Percentiles rank a stretch among this genome's conserved stretches.
phyloP scores from a whole-genome alignment of 495 filamentous ascomycete genomes.

The Filosporella fistucella region DNA sequence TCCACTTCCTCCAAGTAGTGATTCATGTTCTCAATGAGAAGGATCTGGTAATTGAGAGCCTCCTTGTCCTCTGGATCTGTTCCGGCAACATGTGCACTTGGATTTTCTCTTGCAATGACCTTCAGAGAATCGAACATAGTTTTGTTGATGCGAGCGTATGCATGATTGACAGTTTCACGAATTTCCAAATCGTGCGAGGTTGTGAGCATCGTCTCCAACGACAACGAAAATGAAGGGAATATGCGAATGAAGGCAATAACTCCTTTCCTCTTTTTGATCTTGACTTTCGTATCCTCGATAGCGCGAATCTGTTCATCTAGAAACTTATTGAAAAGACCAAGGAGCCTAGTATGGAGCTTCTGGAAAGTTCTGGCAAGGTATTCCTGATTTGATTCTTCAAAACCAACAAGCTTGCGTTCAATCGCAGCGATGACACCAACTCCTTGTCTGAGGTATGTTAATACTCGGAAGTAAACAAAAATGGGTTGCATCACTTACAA shows the following conservation, averaged over 20 bases:
- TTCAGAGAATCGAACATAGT: constrained; percentile 96
- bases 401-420: constrained; percentile 67
- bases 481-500: constrained; percentile 34
- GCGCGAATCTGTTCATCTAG: constrained; percentile 91
- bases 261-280: constrained; percentile 96
- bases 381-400: constrained; percentile 87
- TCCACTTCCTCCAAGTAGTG: constrained; percentile 92
- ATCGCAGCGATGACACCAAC: constrained; percentile 81
- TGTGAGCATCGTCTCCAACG: constrained; percentile 77
- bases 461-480: constrained; percentile 17
- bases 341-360: constrained; percentile 71
- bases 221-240: constrained; percentile 78
- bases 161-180: constrained; percentile 74
- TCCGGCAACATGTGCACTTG: constrained; percentile 52
- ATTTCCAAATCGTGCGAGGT: constrained; percentile 44
- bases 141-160: constrained; percentile 84
- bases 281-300: constrained; percentile 98
- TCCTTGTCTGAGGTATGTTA: constrained; percentile 58
- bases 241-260: constrained; percentile 91
- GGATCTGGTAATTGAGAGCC: constrained; percentile 90
- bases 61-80: constrained; percentile 91
- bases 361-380: constrained; percentile 76
- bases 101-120: constrained; percentile 91
- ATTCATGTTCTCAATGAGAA: constrained; percentile 98
- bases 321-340: constrained; percentile 77